Conservation (phyloP, 306 rosid species). For the Mucuna pruriens region DNA sequence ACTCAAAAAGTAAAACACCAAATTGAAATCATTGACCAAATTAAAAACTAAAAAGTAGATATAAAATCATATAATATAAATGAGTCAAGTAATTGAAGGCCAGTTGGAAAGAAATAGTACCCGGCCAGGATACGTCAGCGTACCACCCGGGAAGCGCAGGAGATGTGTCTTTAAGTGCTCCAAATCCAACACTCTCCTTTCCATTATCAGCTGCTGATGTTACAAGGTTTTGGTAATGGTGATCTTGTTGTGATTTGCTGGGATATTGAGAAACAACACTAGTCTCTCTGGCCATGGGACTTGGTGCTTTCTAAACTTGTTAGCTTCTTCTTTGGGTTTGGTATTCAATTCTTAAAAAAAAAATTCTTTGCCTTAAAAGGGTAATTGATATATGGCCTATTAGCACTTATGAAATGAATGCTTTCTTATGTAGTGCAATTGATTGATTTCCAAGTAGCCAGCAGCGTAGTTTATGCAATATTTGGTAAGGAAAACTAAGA, state of each 20-base stretch:
- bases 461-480: neutral
- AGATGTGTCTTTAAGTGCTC: neutral
- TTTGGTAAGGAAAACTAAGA: neutral
- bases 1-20: neutral
- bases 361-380: neutral
- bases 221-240: neutral
- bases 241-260: neutral
- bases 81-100: neutral
- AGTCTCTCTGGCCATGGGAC: constrained; percentile 29
- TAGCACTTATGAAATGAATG: neutral
- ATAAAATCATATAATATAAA: neutral
- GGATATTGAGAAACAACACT: constrained; percentile 2
- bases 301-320: neutral
- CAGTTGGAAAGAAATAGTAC: constrained; percentile 9
- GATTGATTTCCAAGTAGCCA: neutral
- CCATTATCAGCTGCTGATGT: constrained; percentile 1
- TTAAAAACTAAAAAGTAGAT: neutral
- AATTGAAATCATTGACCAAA: neutral
- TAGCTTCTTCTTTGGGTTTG: neutral
- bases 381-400: neutral
- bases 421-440: neutral
- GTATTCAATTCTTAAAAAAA: no score
- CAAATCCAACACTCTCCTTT: neutral
- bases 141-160: constrained; percentile 27
- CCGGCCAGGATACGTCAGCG: constrained; percentile 35